phyloP scores from a whole-genome alignment of 805 yeast genomes.

The Kluyveromyces nonfermentans region DNA sequence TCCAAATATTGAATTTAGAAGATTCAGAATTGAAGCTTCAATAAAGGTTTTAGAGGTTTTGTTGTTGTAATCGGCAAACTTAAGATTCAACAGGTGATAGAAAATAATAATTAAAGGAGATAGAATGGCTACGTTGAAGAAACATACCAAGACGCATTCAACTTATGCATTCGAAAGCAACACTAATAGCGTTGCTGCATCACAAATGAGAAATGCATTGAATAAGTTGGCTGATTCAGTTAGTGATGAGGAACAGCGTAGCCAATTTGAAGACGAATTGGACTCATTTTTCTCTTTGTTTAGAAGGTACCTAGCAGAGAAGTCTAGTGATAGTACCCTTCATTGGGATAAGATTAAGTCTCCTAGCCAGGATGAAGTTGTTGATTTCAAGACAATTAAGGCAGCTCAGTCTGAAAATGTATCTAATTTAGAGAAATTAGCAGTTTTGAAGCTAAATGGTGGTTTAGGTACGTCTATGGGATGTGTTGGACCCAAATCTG shows the following conservation, averaged over 20 bases:
- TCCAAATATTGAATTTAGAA: background rate
- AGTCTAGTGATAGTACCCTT: conserved; percentile 73
- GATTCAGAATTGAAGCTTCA: background rate
- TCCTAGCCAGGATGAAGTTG: conserved; percentile 83
- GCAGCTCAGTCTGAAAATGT: conserved; percentile 28
- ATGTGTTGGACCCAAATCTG: conserved; percentile 97
- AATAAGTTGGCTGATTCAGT: conserved; percentile 85
- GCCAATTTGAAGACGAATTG: conserved; percentile 79
- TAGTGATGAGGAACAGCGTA: conserved; percentile 37
- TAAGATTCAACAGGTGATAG: background rate
- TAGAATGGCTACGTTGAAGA: conserved; percentile 23
- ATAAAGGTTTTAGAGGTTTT: background rate
- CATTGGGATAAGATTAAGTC: conserved; percentile 96
- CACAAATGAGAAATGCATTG: conserved; percentile 94
- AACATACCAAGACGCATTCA: conserved; percentile 33
- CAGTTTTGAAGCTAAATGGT: conserved; percentile 94
- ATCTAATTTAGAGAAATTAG: conserved; percentile 61
- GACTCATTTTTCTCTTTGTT: conserved; percentile 89
- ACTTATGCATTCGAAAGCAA: conserved; percentile 83
- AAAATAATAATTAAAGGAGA: background rate
- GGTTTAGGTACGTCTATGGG: conserved; percentile 99
- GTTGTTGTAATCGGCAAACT: background rate
- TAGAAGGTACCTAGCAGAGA: conserved; percentile 84
- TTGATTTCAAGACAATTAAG: conserved; percentile 52
- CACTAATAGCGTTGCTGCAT: conserved; percentile 90